A percentile compares a stretch with the other conserved stretches of the same genome.
These are phyloP conservation scores for Candida pseudoviswanathii DNA, from an alignment of 1,139 yeast species.

Conservation along the genomic window DNA sequence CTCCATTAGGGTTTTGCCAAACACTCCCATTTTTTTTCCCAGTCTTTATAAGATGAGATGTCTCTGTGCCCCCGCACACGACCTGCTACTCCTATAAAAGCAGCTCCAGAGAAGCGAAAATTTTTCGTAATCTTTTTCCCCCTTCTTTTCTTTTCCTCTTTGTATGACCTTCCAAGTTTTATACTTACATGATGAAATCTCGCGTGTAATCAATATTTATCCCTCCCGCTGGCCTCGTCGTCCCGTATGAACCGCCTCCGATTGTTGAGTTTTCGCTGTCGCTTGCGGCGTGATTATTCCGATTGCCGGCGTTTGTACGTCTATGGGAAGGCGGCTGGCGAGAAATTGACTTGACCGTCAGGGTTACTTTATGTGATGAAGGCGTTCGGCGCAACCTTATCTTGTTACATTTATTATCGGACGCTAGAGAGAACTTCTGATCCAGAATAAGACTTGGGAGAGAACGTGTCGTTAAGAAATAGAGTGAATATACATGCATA, in stretches of 20 bases:
- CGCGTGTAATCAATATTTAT: conserved; percentile 47
- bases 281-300: conserved; percentile 30
- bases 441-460: conserved; percentile 20
- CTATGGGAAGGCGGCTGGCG: conserved; percentile 40
- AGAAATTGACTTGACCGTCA: conserved; percentile 11
- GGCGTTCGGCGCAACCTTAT: conserved; percentile 61
- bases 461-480: not conserved
- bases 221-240: conserved; percentile 37
- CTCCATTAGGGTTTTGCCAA: conserved; percentile 8
- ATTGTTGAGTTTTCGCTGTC: conserved; percentile 36
- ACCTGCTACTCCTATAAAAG: not conserved
- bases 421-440: conserved; percentile 54
- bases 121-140: conserved; percentile 7
- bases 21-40: not conserved
- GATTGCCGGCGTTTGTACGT: conserved; percentile 25
- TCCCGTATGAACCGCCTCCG: conserved; percentile 1
- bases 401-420: conserved; percentile 54
- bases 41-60: conserved; percentile 11
- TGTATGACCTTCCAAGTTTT: conserved; percentile 60
- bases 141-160: conserved; percentile 18
- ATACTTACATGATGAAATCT: conserved; percentile 62
- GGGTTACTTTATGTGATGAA: conserved; percentile 51
- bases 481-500: not conserved
- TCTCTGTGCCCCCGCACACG: not conserved
- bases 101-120: not conserved